Evolutionary conservation across 768 basidiomycete genomes (phyloP).

Genomic region (Boletus fagicola): DNA sequence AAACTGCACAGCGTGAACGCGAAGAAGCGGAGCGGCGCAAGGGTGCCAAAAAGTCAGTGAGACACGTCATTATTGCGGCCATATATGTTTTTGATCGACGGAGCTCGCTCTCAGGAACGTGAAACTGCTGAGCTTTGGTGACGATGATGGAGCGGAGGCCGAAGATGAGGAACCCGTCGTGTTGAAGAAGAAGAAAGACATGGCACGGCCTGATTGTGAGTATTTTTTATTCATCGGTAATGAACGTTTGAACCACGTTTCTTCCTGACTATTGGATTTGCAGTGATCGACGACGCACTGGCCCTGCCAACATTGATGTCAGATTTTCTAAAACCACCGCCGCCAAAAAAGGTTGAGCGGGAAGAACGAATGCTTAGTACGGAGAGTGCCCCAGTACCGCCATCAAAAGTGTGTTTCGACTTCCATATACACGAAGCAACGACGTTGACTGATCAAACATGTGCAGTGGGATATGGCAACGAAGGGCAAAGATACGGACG

Average conservation of each 20-base stretch:
- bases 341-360: not conserved
- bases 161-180: slow-evolving; percentile 53
- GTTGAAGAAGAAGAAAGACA: slow-evolving; percentile 82
- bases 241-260: not conserved
- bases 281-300: slow-evolving; percentile 25
- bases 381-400: not conserved
- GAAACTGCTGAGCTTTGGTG: slow-evolving; percentile 85
- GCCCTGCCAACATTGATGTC: slow-evolving; percentile 9
- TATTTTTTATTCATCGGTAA: slow-evolving; percentile 10
- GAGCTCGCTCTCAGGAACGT: slow-evolving; percentile 60
- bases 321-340: slow-evolving; percentile 2
- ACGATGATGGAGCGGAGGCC: slow-evolving; percentile 57
- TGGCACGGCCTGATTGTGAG: slow-evolving; percentile 82
- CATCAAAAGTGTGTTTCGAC: slow-evolving; percentile 19
- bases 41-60: slow-evolving; percentile 82
- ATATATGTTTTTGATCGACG: not conserved
- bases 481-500: slow-evolving; percentile 42
- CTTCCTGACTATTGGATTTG: slow-evolving; percentile 1
- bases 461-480: slow-evolving; percentile 4
- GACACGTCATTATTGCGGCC: not conserved
- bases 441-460: not conserved
- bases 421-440: not conserved
- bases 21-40: slow-evolving; percentile 70
- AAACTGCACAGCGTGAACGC: slow-evolving; percentile 72
- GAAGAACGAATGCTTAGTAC: not conserved